Percentiles rank a stretch among this genome's conserved stretches.
phyloP scores from a whole-genome alignment of 345 rosid species.

The Salix udensis region DNA sequence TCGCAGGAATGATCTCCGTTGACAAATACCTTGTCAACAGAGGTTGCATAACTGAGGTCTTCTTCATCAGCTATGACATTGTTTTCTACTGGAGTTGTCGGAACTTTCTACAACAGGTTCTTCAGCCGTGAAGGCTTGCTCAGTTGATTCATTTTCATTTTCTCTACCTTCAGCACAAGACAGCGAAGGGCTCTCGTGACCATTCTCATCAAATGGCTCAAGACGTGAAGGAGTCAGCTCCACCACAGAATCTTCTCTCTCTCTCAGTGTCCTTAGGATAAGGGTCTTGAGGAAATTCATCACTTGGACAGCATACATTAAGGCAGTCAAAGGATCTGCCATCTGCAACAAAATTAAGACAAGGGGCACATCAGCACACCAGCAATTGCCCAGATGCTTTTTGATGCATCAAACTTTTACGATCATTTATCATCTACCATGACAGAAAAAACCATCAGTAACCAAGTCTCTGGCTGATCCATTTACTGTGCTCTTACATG shows the following conservation, averaged over 20 bases:
- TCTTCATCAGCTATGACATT: constrained; percentile 30
- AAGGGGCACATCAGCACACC: background rate
- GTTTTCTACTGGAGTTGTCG: constrained; percentile 19
- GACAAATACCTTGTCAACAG: constrained; percentile 10
- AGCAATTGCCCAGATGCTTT: background rate
- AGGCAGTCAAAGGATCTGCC: constrained; percentile 31
- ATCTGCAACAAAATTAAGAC: constrained; percentile 18
- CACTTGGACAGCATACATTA: constrained; percentile 30
- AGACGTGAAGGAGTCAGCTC: constrained; percentile 7
- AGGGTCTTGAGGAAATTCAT: constrained; percentile 29
- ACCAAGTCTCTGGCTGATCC: background rate
- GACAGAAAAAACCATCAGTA: too few species aligned
- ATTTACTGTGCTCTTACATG: background rate
- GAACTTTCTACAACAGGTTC: constrained; percentile 37
- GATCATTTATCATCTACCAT: background rate
- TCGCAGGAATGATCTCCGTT: constrained; percentile 17
- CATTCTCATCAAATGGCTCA: constrained; percentile 25
- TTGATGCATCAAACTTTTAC: background rate
- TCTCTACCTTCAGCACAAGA: constrained; percentile 27
- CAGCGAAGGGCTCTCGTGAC: constrained; percentile 17
- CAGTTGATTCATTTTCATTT: constrained; percentile 39
- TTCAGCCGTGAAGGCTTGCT: constrained; percentile 30
- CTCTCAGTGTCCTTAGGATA: constrained; percentile 19
- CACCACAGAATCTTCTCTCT: constrained; percentile 21
- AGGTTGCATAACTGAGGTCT: constrained; percentile 10